Conservation (phyloP, 148 eudicot species). For the Rhododendron griersonianum region DNA sequence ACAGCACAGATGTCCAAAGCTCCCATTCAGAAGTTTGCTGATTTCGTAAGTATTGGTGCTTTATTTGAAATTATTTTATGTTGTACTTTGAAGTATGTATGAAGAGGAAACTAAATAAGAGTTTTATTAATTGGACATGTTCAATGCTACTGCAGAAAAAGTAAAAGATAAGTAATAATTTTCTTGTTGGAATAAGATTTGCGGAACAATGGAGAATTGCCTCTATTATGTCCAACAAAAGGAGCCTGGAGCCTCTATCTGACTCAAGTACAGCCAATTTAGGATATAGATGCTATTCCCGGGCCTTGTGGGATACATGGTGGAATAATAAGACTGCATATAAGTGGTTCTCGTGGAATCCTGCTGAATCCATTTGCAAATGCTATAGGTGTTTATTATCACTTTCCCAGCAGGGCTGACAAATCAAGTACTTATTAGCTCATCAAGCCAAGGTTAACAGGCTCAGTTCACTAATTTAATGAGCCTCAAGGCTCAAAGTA, state of each 20-base stretch:
- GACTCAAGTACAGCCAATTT: neutral
- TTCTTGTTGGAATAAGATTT: neutral
- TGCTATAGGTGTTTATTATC: neutral
- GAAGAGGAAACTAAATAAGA: neutral
- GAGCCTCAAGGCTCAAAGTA: neutral
- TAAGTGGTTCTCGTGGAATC: neutral
- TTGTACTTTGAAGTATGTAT: neutral
- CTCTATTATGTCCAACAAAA: neutral
- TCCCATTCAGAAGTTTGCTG: slow-evolving; percentile 95
- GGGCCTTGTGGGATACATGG: neutral
- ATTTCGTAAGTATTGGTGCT: slow-evolving; percentile 53
- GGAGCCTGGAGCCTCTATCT: neutral
- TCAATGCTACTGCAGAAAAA: neutral
- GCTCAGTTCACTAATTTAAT: neutral
- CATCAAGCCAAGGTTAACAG: neutral
- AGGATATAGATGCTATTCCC: neutral
- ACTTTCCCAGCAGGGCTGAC: neutral
- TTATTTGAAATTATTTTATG: neutral
- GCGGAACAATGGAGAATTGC: neutral
- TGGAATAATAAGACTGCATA: neutral
- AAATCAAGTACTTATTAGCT: neutral
- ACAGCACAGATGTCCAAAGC: slow-evolving; percentile 98
- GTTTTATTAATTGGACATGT: neutral
- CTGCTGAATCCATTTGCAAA: neutral
- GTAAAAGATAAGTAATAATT: neutral